A percentile compares a stretch with the other conserved stretches of the same genome.
Evolutionary conservation across 2,329 filamentous ascomycete species (phyloP).

Genomic region (Ascochyta viciae-villosae): DNA sequence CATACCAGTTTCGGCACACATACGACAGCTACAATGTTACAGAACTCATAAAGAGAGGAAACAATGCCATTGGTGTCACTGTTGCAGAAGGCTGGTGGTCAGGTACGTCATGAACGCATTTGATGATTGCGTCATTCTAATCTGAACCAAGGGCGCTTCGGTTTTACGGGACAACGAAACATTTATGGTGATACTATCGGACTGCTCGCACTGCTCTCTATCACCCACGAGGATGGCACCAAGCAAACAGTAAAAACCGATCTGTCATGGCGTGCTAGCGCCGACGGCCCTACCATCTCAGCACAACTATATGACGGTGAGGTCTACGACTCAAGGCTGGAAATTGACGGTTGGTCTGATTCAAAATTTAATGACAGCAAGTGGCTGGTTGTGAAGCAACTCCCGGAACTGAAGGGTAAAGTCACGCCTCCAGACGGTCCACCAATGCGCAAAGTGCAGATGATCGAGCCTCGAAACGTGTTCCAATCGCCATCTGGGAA

Average conservation of each 20-base stretch:
- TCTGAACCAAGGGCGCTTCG: background rate
- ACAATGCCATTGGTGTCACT: conserved; percentile 53
- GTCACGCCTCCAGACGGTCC: too few relatives aligned
- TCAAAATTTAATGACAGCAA: conserved; percentile 24
- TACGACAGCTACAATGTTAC: conserved; percentile 59
- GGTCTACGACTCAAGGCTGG: conserved; percentile 54
- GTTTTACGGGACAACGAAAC: conserved; percentile 17
- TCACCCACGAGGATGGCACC: conserved; percentile 45
- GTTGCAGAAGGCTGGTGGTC: conserved; percentile 60
- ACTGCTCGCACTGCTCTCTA: conserved; percentile 50
- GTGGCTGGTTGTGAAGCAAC: conserved; percentile 44
- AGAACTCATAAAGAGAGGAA: conserved; percentile 4
- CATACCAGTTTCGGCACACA: conserved; percentile 58
- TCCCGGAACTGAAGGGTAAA: conserved; percentile 36
- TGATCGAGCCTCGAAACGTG: conserved; percentile 34
- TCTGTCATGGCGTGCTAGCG: conserved; percentile 46
- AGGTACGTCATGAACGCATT: conserved; percentile 35
- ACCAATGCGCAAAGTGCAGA: conserved; percentile 16
- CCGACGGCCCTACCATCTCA: conserved; percentile 44
- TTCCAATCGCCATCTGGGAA: conserved; percentile 53
- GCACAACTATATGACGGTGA: conserved; percentile 63
- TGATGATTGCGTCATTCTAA: background rate
- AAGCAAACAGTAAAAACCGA: conserved; percentile 47
- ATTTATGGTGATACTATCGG: conserved; percentile 54
- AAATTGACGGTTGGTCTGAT: conserved; percentile 31